Base-by-base conservation (phyloP, 129 eudicot species). In the Ambrosia artemisiifolia region DNA sequence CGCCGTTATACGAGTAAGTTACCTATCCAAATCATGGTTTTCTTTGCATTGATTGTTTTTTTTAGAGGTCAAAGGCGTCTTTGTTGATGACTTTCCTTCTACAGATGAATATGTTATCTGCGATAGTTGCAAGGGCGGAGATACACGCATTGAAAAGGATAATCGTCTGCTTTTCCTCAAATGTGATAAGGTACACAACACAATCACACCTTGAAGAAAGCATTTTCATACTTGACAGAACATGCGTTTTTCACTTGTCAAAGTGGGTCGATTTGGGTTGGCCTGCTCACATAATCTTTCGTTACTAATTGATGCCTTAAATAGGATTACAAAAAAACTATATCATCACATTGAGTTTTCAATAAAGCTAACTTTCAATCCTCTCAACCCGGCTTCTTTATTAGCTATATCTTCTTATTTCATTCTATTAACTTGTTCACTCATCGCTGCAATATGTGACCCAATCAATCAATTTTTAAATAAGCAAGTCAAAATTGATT, bases 1-100 rank as follows among this genome's bases (percentile, higher is more conserved):
- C 65, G 91, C 63, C 83, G 91, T 48, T 91, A 91, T 75, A 71
- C 83, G 81, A 90, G 93, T 90, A n/a, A n/a, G n/a, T n/a, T n/a
- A n/a, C n/a, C n/a, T n/a, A n/a, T n/a, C n/a, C n/a, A n/a, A n/a
- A n/a, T n/a, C n/a, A 83, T 5, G 28, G 11, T 36, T 32, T 60
- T 1, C 1, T 6, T 43, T 12, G 3, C 18, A 13, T 46, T 61
- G 5, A 1, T 43, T 10, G 14, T n/a, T 16, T 73, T 11, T 18
- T 14, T 43, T 19, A 9, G 46, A 44, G 40, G 61, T 47, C 33
- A 33, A 11, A 30, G 36, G 20, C 8, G 9, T 34, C 13, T 59
- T 75, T 66, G 67, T 72, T 75, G 34, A 75, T 44, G 43, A 55
- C 20, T 43, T 53, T 71, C 8, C 43, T 34, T 65, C 46, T 34